Base-by-base conservation (phyloP, 1,139 yeast genomes). In the Saccharomyces hybrid region DNA sequence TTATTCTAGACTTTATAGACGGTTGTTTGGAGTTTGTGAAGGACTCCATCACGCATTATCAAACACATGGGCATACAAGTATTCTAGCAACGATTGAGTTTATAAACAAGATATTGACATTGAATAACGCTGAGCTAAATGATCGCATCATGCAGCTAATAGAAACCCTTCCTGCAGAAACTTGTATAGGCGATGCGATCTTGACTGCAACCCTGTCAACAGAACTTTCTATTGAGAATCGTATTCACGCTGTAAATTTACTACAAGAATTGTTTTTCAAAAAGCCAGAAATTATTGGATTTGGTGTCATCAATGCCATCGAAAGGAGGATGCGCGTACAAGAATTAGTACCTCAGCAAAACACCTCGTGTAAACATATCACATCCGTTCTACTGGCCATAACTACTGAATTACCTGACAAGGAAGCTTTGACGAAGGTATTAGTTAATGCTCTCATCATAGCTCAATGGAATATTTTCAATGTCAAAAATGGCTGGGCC, bases 401-500 rank as follows among this genome's bases (percentile, higher is more conserved):
- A 51, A 75, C 83, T 26, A 77, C 75, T 23, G 54, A 65, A 34
- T 57, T 69, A 14, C 70, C 68, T 9, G 70, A 76, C 26, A 62
- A 64, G 14, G 64, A 67, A 1, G 65, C 75, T 27, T 66, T 79
- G 52, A 72, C 71, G 3, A 65, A 72, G 3, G 76, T 79, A 34
- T 65, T 84, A 26, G 65, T 77, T 19, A 70, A 75, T 6, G 58
- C 82, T 25, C 67, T 87, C n/a, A 72, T 86, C 28, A 65, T 81
- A 9, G 74, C 86, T 9, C 88, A 87, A 65, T 82, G 80, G 59
- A 61, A 70, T 1, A 65, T 59, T 3, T 70, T 78, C 31, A 70
- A 71, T 2, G 65, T 76, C 7, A 80, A 79, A 54, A 76, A 76
- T 56, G 84, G 87, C 2, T 93, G 99, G 99, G 86, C 90, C 47